These are phyloP conservation scores for Venturia effusa DNA, from an alignment of 2,329 filamentous ascomycete species.

Conservation along the genomic window DNA sequence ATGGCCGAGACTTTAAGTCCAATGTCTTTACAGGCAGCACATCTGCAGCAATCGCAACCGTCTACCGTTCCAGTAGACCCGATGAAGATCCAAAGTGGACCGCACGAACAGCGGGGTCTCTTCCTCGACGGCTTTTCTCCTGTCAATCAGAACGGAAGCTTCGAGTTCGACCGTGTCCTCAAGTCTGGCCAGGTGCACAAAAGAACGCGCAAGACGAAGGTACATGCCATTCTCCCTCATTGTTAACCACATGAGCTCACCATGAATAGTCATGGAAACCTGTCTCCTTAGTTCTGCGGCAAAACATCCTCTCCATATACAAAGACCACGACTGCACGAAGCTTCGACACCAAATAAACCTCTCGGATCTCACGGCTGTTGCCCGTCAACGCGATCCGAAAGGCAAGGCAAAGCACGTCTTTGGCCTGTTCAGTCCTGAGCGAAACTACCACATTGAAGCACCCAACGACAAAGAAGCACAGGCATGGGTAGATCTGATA, in stretches of 20 bases:
- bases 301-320: slow-evolving; percentile 85
- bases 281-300: slow-evolving; percentile 79
- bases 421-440: slow-evolving; percentile 83
- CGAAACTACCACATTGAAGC: slow-evolving; percentile 89
- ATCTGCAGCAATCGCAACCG: neutral
- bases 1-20: neutral
- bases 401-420: slow-evolving; percentile 74
- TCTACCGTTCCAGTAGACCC: neutral
- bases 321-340: slow-evolving; percentile 84
- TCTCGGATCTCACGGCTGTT: slow-evolving; percentile 85
- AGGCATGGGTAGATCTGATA: slow-evolving; percentile 79
- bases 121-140: slow-evolving; percentile 57
- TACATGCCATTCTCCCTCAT: slow-evolving; percentile 26
- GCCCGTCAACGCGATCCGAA: slow-evolving; percentile 83
- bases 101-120: neutral
- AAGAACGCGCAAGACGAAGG: slow-evolving; percentile 89
- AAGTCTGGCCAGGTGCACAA: slow-evolving; percentile 82
- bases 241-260: slow-evolving; percentile 6
- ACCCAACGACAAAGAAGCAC: slow-evolving; percentile 58
- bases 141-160: slow-evolving; percentile 90
- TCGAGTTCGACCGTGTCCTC: slow-evolving; percentile 88
- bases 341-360: slow-evolving; percentile 74
- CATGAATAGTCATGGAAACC: slow-evolving; percentile 70
- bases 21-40: neutral
- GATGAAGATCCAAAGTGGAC: neutral